phyloP scores from a whole-genome alignment of 2,329 filamentous ascomycete genomes.

The Salinomyces thailandicus region DNA sequence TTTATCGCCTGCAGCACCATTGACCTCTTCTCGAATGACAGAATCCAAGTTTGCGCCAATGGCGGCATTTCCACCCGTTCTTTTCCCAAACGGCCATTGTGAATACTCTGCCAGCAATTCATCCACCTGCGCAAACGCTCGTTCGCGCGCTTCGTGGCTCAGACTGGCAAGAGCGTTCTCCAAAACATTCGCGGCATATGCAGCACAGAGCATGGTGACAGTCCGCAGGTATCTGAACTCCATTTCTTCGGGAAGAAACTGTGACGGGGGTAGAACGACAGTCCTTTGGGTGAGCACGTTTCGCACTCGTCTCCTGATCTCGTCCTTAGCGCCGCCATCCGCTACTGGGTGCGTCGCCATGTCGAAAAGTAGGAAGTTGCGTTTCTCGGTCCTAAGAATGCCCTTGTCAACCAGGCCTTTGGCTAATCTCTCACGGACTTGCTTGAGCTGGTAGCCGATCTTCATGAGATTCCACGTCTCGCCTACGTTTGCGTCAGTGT shows the following conservation, averaged over 20 bases:
- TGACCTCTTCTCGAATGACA: constrained; percentile 77
- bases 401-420: constrained; percentile 98
- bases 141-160: constrained; percentile 85
- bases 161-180: constrained; percentile 94
- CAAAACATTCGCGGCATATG: constrained; percentile 93
- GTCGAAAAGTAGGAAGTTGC: constrained; percentile 98
- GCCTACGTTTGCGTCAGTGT: constrained; percentile 45
- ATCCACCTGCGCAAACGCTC: constrained; percentile 93
- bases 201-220: constrained; percentile 91
- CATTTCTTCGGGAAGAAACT: constrained; percentile 86
- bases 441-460: constrained; percentile 98
- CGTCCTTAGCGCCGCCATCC: constrained; percentile 92
- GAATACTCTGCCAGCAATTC: constrained; percentile 92
- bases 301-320: constrained; percentile 85
- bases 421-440: constrained; percentile 92
- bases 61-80: constrained; percentile 62
- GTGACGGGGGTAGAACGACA: constrained; percentile 73
- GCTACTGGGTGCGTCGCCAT: constrained; percentile 98
- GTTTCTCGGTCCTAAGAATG: constrained; percentile 95
- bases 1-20: constrained; percentile 77
- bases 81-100: constrained; percentile 90
- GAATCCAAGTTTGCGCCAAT: constrained; percentile 89
- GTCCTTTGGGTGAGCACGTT: constrained; percentile 90
- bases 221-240: constrained; percentile 91
- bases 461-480: constrained; percentile 99